Evolutionary conservation across 2,329 filamentous ascomycete species (phyloP).

Genomic region (Aspergillus tanneri): DNA sequence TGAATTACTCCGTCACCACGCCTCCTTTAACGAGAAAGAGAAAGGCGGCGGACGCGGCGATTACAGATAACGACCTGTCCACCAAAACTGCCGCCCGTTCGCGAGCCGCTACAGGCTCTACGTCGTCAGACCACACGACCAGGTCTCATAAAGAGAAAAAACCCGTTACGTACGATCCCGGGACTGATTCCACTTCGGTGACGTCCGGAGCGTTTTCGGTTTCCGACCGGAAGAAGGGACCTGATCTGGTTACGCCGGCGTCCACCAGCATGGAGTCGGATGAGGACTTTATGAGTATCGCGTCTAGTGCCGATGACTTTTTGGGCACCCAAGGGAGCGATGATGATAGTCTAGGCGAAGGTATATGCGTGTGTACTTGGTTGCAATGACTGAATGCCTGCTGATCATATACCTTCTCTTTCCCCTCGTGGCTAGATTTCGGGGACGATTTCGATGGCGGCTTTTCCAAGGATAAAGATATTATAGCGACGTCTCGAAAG

Average conservation of each 20-base stretch:
- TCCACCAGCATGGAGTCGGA: conserved; percentile 82
- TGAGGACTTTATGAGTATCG: conserved; percentile 84
- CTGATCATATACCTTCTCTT: neutral
- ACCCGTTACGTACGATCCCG: conserved; percentile 11
- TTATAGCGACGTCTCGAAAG: conserved; percentile 68
- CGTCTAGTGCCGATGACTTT: conserved; percentile 72
- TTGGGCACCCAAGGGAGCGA: conserved; percentile 69
- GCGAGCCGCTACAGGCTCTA: conserved; percentile 25
- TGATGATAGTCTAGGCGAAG: conserved; percentile 56
- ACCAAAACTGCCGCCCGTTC: conserved; percentile 26
- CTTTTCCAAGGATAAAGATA: conserved; percentile 68
- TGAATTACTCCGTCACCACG: conserved; percentile 46
- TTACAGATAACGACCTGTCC: conserved; percentile 30
- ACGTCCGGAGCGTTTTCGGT: conserved; percentile 14
- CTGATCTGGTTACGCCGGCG: conserved; percentile 43
- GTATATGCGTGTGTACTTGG: conserved; percentile 28
- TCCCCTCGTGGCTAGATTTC: conserved; percentile 47
- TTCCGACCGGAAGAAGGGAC: conserved; percentile 25
- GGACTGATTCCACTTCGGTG: conserved; percentile 12
- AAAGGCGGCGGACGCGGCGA: conserved; percentile 52
- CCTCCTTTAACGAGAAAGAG: conserved; percentile 54
- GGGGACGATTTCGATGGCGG: conserved; percentile 59
- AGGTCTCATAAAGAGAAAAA: conserved; percentile 24
- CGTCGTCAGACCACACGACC: conserved; percentile 21
- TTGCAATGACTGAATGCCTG: neutral